Evolutionary conservation across 257 asterid species (phyloP), one percentile per base, ranked within the genome.

Genomic region (Solanum corneliomulleri): DNA sequence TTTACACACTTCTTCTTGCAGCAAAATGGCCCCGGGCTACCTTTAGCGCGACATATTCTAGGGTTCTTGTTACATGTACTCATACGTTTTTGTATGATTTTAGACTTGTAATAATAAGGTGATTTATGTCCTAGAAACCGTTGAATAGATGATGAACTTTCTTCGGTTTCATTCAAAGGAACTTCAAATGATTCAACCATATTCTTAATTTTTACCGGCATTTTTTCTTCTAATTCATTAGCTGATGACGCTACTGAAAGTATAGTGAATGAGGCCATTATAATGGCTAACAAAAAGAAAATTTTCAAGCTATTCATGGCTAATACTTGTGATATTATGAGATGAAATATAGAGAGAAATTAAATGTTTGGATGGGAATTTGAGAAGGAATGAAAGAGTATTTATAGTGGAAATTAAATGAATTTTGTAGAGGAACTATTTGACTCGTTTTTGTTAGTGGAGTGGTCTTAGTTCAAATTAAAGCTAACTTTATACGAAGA

Each of bases 1-100:
- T 93, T 82, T 6, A 94, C 96, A 56, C 98, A 95, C 76, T 89
- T 91, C 81, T 89, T 93, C 87, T 91, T 92, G 92, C 98, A 95
- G 70, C 98, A 94, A 85, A 92, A 90, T 2, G 93, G 94, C 27
- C 96, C 95, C 0, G 93, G 92, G 85, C 95, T 93, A 66, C 95
- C 95, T 92, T 82, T 86, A 2, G 35, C 45, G 0, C 87, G 86
- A 27, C 96, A 95, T 29, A 94, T 77, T 64, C 90, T 89, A 4
- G 97, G 98, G 88, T 91, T 62, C 3, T 87, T 86, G 90, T 94
- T 88, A 90, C 98, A 95, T 33, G 87, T 6, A 5, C 1, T 93
- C 86, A 70, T 66, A 20, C 68, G 1, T 66, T 84, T 84, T 84
- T 31, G 77, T 29, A 12, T 45, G 16, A 6, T 84, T 31, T 42